Percentiles rank a stretch among this genome's conserved stretches.
Evolutionary conservation across 331 rosid genomes (phyloP).

Genomic region (Malus hybrid): DNA sequence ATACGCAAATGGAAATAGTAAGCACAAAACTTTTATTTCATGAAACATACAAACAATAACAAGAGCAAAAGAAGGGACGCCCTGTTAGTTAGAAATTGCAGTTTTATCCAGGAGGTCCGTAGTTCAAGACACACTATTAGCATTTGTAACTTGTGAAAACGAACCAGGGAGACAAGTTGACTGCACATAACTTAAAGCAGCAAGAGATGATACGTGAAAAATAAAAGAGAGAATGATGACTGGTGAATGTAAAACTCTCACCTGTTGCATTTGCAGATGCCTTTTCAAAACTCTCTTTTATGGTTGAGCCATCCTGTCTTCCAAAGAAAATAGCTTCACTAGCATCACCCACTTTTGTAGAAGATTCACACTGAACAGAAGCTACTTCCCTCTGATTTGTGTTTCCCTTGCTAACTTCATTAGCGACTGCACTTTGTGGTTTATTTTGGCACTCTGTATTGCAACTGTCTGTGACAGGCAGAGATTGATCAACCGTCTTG

Average conservation of each 20-base stretch:
- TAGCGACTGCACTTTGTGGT: slow-evolving; percentile 22
- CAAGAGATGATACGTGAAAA: neutral
- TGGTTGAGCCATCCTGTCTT: neutral
- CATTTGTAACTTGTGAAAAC: neutral
- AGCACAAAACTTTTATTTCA: neutral
- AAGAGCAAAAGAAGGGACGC: neutral
- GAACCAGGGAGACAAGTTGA: neutral
- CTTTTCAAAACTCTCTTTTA: slow-evolving; percentile 12
- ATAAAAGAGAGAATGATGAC: neutral
- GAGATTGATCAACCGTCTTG: slow-evolving; percentile 20
- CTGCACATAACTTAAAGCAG: neutral
- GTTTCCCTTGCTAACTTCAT: slow-evolving; percentile 28
- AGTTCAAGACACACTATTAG: neutral
- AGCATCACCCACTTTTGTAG: slow-evolving; percentile 28
- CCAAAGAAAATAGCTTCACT: slow-evolving; percentile 5
- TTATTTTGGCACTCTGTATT: slow-evolving; percentile 24
- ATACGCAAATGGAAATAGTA: neutral
- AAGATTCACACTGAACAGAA: slow-evolving; percentile 32
- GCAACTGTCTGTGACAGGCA: slow-evolving; percentile 18
- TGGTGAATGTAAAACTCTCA: slow-evolving; percentile 8
- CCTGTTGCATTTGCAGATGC: slow-evolving; percentile 44
- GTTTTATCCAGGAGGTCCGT: neutral
- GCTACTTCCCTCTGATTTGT: slow-evolving; percentile 24
- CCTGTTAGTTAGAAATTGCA: neutral
- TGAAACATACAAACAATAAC: neutral